A percentile compares a stretch with the other conserved stretches of the same genome.
Conservation (phyloP, 768 basidiomycete genomes). For the Kwoniella botswanensis region DNA sequence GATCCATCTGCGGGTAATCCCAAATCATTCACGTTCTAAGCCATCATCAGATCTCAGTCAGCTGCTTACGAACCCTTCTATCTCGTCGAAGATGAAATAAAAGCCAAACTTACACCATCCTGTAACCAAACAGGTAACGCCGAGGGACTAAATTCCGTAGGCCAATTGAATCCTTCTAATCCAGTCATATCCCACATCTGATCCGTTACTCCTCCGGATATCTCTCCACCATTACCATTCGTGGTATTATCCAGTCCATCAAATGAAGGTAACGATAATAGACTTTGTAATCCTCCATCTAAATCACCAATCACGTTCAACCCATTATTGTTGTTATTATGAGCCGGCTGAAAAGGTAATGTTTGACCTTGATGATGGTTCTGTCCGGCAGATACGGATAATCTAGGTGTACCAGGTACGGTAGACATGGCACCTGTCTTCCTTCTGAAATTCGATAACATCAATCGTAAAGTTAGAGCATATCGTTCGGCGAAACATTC, state of each 20-base stretch:
- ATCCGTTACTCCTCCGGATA: not conserved
- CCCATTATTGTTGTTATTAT: not conserved
- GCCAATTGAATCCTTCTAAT: constrained; percentile 75
- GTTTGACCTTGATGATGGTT: constrained; percentile 16
- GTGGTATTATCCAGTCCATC: constrained; percentile 19
- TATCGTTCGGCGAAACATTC: constrained; percentile 95
- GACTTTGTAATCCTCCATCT: constrained; percentile 48
- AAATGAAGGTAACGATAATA: constrained; percentile 34
- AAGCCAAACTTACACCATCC: constrained; percentile 70
- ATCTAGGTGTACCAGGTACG: constrained; percentile 49
- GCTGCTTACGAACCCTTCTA: constrained; percentile 6
- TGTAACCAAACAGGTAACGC: constrained; percentile 90
- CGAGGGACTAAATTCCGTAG: constrained; percentile 69
- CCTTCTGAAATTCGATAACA: constrained; percentile 88
- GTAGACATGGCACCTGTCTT: constrained; percentile 71
- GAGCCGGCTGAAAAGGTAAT: constrained; percentile 11
- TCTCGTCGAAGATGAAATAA: not conserved
- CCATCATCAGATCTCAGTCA: constrained; percentile 7
- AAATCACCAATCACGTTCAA: constrained; percentile 18
- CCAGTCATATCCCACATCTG: constrained; percentile 62
- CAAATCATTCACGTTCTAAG: constrained; percentile 81
- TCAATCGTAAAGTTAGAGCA: constrained; percentile 85
- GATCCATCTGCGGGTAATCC: constrained; percentile 89
- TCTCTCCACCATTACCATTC: constrained; percentile 18
- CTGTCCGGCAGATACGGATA: not conserved